Base-by-base conservation (phyloP, 345 rosid genomes). In the Luvunga scandens region DNA sequence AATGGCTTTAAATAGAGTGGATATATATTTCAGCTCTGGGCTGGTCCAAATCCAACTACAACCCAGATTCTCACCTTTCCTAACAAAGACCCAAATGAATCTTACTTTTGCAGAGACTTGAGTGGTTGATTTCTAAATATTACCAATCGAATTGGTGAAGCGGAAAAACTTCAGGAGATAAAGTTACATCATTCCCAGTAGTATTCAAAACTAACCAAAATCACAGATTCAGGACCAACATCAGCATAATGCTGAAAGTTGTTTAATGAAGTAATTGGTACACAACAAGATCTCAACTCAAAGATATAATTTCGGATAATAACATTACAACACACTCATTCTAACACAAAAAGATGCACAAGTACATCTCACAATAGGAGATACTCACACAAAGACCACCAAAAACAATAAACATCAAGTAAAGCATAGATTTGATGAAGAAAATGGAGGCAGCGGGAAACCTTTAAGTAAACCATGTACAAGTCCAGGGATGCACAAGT, bases 41-140 rank as follows among this genome's bases (percentile, higher is more conserved):
- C 78, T 77, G 75, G 76, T 75, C 75, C 71, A 84, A 59, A 75
- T 72, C 72, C 75, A 82, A 71, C 70, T 42, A 67, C 57, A 63
- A 62, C 66, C 36, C 72, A 80, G 39, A 66, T 73, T 73, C 81
- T 80, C 83, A 86, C 91, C 87, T 83, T 79, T 66, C 25, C 81
- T 76, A 16, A 45, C 30, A 76, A 76, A 19, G 28, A 66, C 63
- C 50, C 36, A 83, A 68, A 66, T 7, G 34, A 65, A 65, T 66
- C 50, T 53, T n/a, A 55, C 74, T 69, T 71, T 60, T 27, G 66
- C 64, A 71, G 5, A 71, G 1, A 21, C 12, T 24, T 31, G 9
- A 60, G 67, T n/a, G 48, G 73, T n/a, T 56, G 67, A 34, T 25
- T 66, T 36, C n/a, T 45, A 66, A 42, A 74, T 2, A 36, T 34